phyloP scores from a whole-genome alignment of 345 rosid species.

The Moricandia arvensis region DNA sequence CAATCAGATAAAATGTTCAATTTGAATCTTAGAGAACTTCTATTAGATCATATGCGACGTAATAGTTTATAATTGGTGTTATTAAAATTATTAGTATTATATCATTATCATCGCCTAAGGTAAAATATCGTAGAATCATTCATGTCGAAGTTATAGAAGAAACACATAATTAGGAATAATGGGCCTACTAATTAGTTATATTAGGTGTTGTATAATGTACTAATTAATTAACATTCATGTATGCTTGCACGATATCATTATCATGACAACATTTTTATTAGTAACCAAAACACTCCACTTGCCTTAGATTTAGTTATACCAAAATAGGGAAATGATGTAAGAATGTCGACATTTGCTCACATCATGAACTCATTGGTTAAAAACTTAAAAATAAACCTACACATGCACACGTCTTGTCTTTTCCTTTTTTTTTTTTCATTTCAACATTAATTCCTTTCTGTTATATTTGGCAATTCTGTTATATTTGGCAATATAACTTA shows the following conservation, averaged over 20 bases:
- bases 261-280: background rate
- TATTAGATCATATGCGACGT: background rate
- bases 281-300: background rate
- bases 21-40: too few species aligned
- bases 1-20: too few species aligned
- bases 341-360: conserved; percentile 21
- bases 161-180: background rate
- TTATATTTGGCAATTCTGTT: too few species aligned
- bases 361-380: background rate
- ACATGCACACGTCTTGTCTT: too few species aligned
- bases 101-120: too few species aligned
- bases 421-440: too few species aligned
- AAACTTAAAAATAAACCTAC: too few species aligned
- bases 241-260: conserved; percentile 10
- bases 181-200: background rate
- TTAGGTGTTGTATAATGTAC: background rate
- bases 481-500: too few species aligned
- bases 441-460: too few species aligned
- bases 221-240: background rate
- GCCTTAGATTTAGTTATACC: conserved; percentile 1
- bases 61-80: background rate
- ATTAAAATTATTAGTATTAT: too few species aligned
- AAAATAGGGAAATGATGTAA: background rate
- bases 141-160: too few species aligned
- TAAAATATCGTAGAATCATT: too few species aligned